Conservation (phyloP, 768 basidiomycete genomes). For the Boletus speciosus region DNA sequence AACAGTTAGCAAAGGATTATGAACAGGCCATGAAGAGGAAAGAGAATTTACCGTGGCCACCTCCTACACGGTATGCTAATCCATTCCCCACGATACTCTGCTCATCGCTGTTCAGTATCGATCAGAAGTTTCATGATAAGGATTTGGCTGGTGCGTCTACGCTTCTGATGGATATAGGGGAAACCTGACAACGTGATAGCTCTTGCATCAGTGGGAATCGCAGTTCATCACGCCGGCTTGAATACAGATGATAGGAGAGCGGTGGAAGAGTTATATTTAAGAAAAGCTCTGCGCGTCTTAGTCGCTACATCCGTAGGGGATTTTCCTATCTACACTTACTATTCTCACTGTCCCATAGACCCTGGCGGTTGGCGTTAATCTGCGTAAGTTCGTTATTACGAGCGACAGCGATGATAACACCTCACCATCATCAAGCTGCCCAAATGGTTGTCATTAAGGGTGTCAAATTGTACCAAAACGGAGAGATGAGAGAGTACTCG, state of each 20-base stretch:
- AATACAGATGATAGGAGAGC: conserved; percentile 64
- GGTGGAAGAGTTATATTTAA: conserved; percentile 72
- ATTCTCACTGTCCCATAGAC: conserved; percentile 51
- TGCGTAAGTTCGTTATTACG: conserved; percentile 53
- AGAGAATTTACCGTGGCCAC: conserved; percentile 63
- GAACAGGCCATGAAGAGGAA: conserved; percentile 49
- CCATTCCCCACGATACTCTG: neutral
- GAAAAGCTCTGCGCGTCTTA: conserved; percentile 60
- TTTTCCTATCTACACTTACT: neutral
- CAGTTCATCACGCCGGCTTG: conserved; percentile 91
- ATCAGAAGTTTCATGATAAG: conserved; percentile 62
- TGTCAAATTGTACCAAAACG: conserved; percentile 74
- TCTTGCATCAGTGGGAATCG: conserved; percentile 72
- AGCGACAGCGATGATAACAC: neutral
- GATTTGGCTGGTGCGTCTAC: conserved; percentile 45
- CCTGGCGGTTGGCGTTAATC: conserved; percentile 92
- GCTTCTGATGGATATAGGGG: neutral
- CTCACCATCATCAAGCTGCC: conserved; percentile 53
- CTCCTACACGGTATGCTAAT: conserved; percentile 46
- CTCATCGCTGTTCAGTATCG: conserved; percentile 40
- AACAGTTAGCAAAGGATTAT: conserved; percentile 73
- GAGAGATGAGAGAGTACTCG: conserved; percentile 72
- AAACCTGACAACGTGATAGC: conserved; percentile 36
- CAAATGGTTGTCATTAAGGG: conserved; percentile 94
- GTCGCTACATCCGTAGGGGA: conserved; percentile 77